A percentile compares a stretch with the other conserved stretches of the same genome.
Conservation (phyloP, 1,284 basidiomycete genomes). For the Rhodotorula sp. region DNA sequence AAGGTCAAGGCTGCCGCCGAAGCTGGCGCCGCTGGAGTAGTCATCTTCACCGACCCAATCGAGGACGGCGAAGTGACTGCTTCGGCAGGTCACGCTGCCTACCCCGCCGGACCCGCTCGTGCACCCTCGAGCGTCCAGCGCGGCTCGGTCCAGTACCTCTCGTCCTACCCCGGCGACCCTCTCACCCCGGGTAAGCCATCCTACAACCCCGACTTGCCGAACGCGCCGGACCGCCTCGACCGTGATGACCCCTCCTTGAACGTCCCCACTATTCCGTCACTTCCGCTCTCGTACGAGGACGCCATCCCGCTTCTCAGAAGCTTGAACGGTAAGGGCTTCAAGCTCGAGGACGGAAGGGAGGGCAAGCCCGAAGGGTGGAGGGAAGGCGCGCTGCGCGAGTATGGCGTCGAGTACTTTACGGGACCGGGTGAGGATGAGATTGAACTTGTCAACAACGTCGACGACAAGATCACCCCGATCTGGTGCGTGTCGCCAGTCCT, state of each 20-base stretch:
- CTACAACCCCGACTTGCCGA: constrained; percentile 59
- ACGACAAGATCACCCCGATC: constrained; percentile 64
- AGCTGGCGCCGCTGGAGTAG: constrained; percentile 63
- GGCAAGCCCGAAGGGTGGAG: constrained; percentile 43
- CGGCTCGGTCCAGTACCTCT: constrained; percentile 80
- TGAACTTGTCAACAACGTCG: constrained; percentile 58
- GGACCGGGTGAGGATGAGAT: constrained; percentile 55
- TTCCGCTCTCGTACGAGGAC: constrained; percentile 57
- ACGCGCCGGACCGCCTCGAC: constrained; percentile 61
- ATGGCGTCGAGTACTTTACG: constrained; percentile 56
- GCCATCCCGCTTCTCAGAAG: constrained; percentile 54
- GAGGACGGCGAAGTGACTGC: constrained; percentile 69
- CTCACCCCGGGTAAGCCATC: constrained; percentile 83
- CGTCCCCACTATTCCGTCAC: constrained; percentile 54
- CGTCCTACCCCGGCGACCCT: constrained; percentile 76
- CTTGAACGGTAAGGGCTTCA: constrained; percentile 49
- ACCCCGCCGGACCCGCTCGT: constrained; percentile 83
- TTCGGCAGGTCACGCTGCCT: constrained; percentile 48
- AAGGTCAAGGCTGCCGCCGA: constrained; percentile 80
- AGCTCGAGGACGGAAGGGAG: constrained; percentile 37
- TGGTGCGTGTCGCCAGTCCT: constrained; percentile 27
- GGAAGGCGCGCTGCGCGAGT: constrained; percentile 53
- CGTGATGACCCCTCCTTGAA: constrained; percentile 53
- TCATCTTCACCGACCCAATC: constrained; percentile 83
- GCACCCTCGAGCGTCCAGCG: constrained; percentile 76